Conservation (phyloP, 2,329 filamentous ascomycete genomes). For the Stachybotrys chartarum region DNA sequence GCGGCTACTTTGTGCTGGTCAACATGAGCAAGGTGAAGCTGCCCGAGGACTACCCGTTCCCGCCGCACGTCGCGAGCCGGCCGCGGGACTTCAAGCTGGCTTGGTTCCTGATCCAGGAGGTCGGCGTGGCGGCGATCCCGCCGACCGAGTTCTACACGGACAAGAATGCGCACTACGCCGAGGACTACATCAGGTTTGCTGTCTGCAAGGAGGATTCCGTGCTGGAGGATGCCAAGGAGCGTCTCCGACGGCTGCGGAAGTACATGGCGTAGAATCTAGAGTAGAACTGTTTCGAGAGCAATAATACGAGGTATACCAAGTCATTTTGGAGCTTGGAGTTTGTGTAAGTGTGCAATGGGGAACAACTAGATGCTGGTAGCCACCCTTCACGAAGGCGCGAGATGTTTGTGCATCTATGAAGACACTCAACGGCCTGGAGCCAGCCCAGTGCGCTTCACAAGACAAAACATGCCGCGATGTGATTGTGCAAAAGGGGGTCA, state of each 20-base stretch:
- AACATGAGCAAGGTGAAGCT: slow-evolving; percentile 86
- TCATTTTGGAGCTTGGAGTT: background rate
- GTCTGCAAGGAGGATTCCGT: slow-evolving; percentile 94
- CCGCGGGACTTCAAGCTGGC: slow-evolving; percentile 90
- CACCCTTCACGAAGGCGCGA: too few relatives aligned
- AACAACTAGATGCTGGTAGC: too few relatives aligned
- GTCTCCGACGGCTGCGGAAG: slow-evolving; percentile 65
- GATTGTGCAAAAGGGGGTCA: too few relatives aligned
- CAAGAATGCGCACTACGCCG: slow-evolving; percentile 72
- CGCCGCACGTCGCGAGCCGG: slow-evolving; percentile 75
- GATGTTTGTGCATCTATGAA: too few relatives aligned
- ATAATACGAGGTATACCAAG: background rate
- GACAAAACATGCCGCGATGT: background rate
- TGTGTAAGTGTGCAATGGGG: too few relatives aligned
- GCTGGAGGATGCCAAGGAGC: slow-evolving; percentile 69
- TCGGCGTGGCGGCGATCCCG: slow-evolving; percentile 92
- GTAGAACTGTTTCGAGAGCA: background rate
- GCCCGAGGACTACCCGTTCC: slow-evolving; percentile 80
- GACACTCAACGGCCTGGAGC: too few relatives aligned
- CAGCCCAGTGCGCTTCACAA: background rate
- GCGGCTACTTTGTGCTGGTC: slow-evolving; percentile 93
- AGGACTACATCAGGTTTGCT: slow-evolving; percentile 91
- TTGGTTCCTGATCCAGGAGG: slow-evolving; percentile 95
- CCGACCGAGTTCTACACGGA: slow-evolving; percentile 96
- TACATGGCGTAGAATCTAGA: slow-evolving; percentile 41